phyloP scores from a whole-genome alignment of 345 rosid species.

The Erysimum cheiranthoides region DNA sequence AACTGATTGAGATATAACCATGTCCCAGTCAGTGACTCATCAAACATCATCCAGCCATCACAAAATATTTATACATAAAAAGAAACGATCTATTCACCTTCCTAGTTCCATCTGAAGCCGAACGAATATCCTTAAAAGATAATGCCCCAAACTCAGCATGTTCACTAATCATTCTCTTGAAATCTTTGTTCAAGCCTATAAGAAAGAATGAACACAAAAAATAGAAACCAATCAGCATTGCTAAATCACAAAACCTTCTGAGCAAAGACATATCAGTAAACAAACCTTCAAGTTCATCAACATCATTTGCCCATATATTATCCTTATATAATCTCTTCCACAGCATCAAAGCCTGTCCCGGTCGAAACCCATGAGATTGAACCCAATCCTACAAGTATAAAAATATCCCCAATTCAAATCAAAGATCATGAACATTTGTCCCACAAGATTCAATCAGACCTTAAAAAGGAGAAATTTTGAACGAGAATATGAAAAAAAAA shows the following conservation, averaged over 20 bases:
- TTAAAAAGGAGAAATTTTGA: slow-evolving; percentile 15
- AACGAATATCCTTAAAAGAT: slow-evolving; percentile 65
- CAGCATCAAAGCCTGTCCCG: slow-evolving; percentile 94
- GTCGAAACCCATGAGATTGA: slow-evolving; percentile 76
- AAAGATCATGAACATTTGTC: slow-evolving; percentile 2
- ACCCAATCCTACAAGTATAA: slow-evolving; percentile 74
- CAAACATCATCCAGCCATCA: background rate
- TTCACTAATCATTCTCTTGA: slow-evolving; percentile 74
- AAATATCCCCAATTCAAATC: background rate
- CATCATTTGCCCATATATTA: slow-evolving; percentile 65
- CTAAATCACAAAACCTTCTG: background rate
- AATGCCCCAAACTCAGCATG: slow-evolving; percentile 72
- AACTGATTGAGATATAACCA: background rate
- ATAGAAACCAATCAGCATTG: background rate
- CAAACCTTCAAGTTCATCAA: slow-evolving; percentile 75
- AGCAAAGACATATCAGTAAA: background rate
- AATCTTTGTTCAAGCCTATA: slow-evolving; percentile 84
- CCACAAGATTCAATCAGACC: background rate
- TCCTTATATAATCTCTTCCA: slow-evolving; percentile 93
- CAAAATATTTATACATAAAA: too few species aligned
- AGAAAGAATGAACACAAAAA: background rate
- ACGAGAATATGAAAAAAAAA: background rate
- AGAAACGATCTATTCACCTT: slow-evolving; percentile 60
- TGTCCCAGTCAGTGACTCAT: background rate
- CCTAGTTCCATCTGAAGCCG: slow-evolving; percentile 85